Conservation (phyloP, 345 rosid species). For the Murraya paniculata region DNA sequence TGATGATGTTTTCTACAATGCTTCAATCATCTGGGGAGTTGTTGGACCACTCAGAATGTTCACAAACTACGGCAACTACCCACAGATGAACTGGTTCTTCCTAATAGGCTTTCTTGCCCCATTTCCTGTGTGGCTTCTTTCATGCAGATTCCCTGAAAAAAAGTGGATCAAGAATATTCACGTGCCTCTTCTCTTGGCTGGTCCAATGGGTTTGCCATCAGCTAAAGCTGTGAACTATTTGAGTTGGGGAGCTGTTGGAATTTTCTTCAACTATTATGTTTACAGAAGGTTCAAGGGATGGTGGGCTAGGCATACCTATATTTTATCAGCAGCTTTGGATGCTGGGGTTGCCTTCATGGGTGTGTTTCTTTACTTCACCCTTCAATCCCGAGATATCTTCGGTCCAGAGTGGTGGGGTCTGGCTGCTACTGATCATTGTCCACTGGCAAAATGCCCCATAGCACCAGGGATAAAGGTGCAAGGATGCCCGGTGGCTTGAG, state of each 20-base stretch:
- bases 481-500: constrained; percentile 36
- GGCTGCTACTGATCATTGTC: constrained; percentile 43
- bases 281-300: constrained; percentile 38
- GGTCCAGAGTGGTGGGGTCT: constrained; percentile 61
- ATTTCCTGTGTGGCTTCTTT: constrained; percentile 41
- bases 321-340: constrained; percentile 51
- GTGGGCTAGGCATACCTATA: constrained; percentile 54
- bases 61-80: constrained; percentile 38
- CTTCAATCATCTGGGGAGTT: constrained; percentile 61
- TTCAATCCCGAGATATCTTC: constrained; percentile 31
- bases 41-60: constrained; percentile 52
- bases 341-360: constrained; percentile 59
- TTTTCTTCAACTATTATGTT: constrained; percentile 35
- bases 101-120: constrained; percentile 48
- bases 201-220: constrained; percentile 29
- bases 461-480: constrained; percentile 37
- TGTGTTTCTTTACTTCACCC: constrained; percentile 29
- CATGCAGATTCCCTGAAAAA: constrained; percentile 29
- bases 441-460: constrained; percentile 41
- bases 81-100: constrained; percentile 54
- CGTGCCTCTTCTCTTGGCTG: constrained; percentile 38
- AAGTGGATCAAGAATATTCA: constrained; percentile 44
- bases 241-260: constrained; percentile 33
- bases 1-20: constrained; percentile 46
- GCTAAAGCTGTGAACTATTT: constrained; percentile 34